Evolutionary conservation across 306 rosid genomes (phyloP).

Genomic region (Corylus heterophylla): DNA sequence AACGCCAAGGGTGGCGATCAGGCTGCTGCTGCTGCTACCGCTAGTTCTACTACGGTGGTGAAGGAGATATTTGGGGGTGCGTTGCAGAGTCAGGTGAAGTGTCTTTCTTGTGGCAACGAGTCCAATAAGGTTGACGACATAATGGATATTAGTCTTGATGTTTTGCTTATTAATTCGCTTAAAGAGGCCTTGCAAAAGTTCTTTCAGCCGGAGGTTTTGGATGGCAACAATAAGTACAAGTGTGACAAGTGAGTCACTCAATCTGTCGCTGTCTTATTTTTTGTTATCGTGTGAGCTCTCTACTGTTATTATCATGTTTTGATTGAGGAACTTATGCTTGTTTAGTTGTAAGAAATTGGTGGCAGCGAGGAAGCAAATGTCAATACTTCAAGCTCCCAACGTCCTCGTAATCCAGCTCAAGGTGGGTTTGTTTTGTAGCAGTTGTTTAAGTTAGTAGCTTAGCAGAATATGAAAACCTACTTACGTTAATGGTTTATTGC

Average conservation of each 20-base stretch:
- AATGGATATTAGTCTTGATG: slow-evolving; percentile 98
- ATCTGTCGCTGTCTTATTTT: background rate
- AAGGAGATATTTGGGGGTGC: slow-evolving; percentile 95
- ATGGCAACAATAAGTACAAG: slow-evolving; percentile 92
- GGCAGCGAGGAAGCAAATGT: slow-evolving; percentile 93
- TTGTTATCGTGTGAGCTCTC: background rate
- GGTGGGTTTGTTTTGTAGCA: slow-evolving; percentile 44
- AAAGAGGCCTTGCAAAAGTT: slow-evolving; percentile 82
- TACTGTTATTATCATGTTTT: slow-evolving; percentile 14
- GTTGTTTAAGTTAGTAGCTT: slow-evolving; percentile 15
- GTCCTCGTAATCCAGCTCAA: slow-evolving; percentile 88
- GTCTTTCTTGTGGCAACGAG: slow-evolving; percentile 84
- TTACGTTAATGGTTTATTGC: background rate
- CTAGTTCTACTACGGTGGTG: slow-evolving; percentile 49
- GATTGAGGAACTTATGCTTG: slow-evolving; percentile 28
- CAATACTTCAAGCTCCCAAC: slow-evolving; percentile 89
- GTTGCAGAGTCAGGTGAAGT: slow-evolving; percentile 99
- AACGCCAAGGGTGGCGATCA: slow-evolving; percentile 30
- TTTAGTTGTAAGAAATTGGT: slow-evolving; percentile 91
- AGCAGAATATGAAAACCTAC: background rate
- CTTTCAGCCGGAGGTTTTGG: slow-evolving; percentile 89
- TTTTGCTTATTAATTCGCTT: slow-evolving; percentile 87
- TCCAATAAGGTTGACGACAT: slow-evolving; percentile 98
- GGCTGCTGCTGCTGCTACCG: background rate
- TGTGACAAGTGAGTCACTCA: slow-evolving; percentile 72